Percentiles rank a stretch among this genome's conserved stretches.
Conservation (phyloP, 441 rosid species). For the Aquilaria agallochum region DNA sequence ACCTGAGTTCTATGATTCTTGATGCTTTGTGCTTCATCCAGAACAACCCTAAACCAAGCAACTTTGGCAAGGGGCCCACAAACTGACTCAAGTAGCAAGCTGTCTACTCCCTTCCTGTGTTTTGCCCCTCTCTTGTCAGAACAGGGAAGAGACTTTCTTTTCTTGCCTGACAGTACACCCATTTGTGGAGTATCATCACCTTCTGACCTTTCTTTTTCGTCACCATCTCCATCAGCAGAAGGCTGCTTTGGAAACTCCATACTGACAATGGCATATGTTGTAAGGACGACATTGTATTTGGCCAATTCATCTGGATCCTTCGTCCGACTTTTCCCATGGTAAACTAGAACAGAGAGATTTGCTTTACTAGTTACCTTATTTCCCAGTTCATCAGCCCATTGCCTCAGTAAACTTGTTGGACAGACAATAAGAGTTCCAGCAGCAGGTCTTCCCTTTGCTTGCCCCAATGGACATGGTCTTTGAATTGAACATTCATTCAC, state of each 20-base stretch:
- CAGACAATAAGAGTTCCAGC: conserved; percentile 96
- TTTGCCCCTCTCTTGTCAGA: conserved; percentile 35
- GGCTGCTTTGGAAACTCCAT: conserved; percentile 88
- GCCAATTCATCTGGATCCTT: conserved; percentile 67
- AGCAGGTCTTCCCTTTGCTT: conserved; percentile 63
- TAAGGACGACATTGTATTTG: conserved; percentile 72
- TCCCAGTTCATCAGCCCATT: conserved; percentile 76
- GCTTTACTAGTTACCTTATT: conserved; percentile 66
- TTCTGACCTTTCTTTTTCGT: conserved; percentile 40
- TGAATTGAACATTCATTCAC: conserved; percentile 18
- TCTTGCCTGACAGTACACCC: conserved; percentile 38
- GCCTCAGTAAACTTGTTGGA: conserved; percentile 91
- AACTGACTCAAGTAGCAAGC: conserved; percentile 32
- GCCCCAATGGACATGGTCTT: conserved; percentile 23
- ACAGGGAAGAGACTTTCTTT: conserved; percentile 48
- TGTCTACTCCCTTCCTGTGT: conserved; percentile 41
- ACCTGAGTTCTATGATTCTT: conserved; percentile 84
- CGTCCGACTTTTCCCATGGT: conserved; percentile 75
- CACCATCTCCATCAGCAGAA: conserved; percentile 48
- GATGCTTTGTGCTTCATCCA: conserved; percentile 90
- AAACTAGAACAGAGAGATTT: conserved; percentile 57
- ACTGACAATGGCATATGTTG: conserved; percentile 81
- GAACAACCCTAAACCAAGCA: conserved; percentile 78
- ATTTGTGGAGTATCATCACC: conserved; percentile 31
- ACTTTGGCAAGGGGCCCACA: conserved; percentile 80